phyloP scores from a whole-genome alignment of 1,284 basidiomycete species.

The Agaricales sp. region DNA sequence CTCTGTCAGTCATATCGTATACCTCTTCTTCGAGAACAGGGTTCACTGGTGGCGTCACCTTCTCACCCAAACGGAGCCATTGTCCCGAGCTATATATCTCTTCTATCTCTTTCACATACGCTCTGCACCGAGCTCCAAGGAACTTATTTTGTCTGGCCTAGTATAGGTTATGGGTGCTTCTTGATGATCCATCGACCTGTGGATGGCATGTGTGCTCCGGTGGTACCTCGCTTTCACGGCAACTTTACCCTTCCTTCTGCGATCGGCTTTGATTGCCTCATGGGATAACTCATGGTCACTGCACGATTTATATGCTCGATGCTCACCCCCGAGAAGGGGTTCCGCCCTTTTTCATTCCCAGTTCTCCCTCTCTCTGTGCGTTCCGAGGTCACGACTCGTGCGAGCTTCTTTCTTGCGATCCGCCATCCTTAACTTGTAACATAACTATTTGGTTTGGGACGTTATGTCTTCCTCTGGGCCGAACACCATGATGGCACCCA shows the following conservation, averaged over 20 bases:
- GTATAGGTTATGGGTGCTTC: too few species aligned
- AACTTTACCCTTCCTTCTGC: background rate
- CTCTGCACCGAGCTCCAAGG: background rate
- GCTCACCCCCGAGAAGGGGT: background rate
- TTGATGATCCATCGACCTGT: too few species aligned
- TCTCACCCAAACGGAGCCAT: background rate
- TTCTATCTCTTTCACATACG: background rate
- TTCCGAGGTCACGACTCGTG: background rate
- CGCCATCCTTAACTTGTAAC: background rate
- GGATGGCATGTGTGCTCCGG: too few species aligned
- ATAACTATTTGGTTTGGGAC: background rate
- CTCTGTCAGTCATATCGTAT: background rate
- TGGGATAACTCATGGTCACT: background rate
- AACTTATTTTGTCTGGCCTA: too few species aligned
- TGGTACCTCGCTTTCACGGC: background rate
- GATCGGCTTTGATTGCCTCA: background rate
- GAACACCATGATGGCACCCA: conserved; percentile 1
- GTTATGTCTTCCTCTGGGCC: background rate
- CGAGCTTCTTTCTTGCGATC: background rate
- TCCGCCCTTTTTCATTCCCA: background rate
- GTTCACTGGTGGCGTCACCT: background rate
- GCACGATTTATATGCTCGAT: background rate
- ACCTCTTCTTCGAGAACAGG: background rate
- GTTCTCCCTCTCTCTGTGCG: background rate
- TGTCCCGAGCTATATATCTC: too few species aligned